Percentiles rank a stretch among this genome's conserved stretches.
Conservation (phyloP, 441 rosid genomes). For the Populus trichocarpa region DNA sequence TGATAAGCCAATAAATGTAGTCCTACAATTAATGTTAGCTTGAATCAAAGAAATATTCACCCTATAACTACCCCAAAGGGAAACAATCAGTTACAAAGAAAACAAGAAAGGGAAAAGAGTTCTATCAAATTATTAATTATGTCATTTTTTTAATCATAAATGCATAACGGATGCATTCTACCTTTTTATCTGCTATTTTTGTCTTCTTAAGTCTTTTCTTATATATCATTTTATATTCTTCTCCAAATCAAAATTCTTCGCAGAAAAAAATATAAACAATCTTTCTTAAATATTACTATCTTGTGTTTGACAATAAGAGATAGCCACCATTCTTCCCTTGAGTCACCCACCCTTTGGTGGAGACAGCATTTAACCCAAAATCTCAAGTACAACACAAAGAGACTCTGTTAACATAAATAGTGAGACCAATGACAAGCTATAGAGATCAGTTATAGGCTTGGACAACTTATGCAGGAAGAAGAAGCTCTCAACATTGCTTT, state of each 20-base stretch:
- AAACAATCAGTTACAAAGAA: slow-evolving; percentile 6
- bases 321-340: background rate
- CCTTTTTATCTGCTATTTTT: background rate
- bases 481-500: background rate
- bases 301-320: background rate
- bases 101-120: background rate
- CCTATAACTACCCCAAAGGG: background rate
- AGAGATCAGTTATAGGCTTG: no score
- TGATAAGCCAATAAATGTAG: background rate
- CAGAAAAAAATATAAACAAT: background rate
- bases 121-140: no score
- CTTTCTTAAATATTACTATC: background rate
- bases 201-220: background rate
- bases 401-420: background rate
- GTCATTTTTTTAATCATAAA: background rate
- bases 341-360: background rate
- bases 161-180: background rate
- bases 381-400: background rate
- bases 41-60: background rate
- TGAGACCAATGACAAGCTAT: background rate
- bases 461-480: background rate
- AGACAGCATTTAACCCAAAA: background rate
- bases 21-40: background rate
- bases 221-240: background rate
- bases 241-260: background rate